phyloP scores from a whole-genome alignment of 2,329 filamentous ascomycete species.

The Fusarium newnesense region DNA sequence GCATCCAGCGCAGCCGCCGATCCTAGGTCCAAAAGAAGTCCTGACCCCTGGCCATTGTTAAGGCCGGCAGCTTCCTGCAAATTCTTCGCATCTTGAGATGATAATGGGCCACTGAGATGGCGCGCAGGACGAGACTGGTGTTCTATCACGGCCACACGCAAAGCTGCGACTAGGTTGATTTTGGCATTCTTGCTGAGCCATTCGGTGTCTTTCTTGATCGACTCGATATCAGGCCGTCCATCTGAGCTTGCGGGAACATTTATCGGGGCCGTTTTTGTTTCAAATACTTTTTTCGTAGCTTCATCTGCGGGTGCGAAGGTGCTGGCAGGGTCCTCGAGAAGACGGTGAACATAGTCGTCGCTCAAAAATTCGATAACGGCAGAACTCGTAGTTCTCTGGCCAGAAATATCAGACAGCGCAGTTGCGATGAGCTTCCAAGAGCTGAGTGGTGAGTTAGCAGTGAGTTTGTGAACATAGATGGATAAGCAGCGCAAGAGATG shows the following conservation, averaged over 20 bases:
- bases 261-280: constrained; percentile 87
- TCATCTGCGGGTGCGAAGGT: constrained; percentile 73
- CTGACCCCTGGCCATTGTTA: constrained; percentile 67
- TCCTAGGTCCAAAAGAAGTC: constrained; percentile 65
- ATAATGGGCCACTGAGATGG: constrained; percentile 77
- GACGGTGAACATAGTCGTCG: constrained; percentile 72
- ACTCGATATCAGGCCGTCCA: constrained; percentile 76
- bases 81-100: constrained; percentile 80
- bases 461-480: constrained; percentile 23
- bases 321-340: constrained; percentile 75
- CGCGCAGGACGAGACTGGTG: constrained; percentile 82
- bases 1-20: constrained; percentile 60
- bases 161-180: constrained; percentile 83
- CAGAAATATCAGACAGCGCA: constrained; percentile 66
- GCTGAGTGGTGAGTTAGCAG: constrained; percentile 52
- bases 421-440: constrained; percentile 71
- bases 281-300: constrained; percentile 76
- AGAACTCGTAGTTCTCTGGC: constrained; percentile 62
- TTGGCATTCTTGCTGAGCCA: constrained; percentile 85
- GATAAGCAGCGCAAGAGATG: constrained; percentile 17
- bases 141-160: constrained; percentile 84
- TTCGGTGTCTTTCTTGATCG: constrained; percentile 84
- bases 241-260: constrained; percentile 77
- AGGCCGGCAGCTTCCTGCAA: constrained; percentile 78
- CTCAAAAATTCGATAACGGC: constrained; percentile 75